Evolutionary conservation across 345 rosid genomes (phyloP).

Genomic region (Litchi chinensis): DNA sequence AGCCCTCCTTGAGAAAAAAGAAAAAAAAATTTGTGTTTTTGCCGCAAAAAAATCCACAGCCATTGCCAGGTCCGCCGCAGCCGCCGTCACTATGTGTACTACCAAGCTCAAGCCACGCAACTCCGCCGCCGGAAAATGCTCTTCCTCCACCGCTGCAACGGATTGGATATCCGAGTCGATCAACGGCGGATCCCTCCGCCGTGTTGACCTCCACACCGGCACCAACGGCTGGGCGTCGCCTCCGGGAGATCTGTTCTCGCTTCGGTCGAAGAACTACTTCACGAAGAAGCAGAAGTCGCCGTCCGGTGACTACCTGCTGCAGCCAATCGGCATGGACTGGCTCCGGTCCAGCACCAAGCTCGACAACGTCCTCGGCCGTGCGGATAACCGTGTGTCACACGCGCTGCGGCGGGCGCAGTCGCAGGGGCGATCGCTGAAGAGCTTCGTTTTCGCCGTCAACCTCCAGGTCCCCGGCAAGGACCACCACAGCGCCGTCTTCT

Average conservation of each 20-base stretch:
- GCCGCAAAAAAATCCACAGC: neutral
- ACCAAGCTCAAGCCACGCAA: slow-evolving; percentile 46
- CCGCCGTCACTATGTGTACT: slow-evolving; percentile 46
- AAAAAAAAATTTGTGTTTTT: neutral
- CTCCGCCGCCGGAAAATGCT: slow-evolving; percentile 31
- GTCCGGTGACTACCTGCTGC: slow-evolving; percentile 70
- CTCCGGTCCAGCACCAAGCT: slow-evolving; percentile 61
- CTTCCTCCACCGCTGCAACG: slow-evolving; percentile 30
- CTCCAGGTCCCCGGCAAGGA: slow-evolving; percentile 92
- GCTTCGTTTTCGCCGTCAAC: slow-evolving; percentile 80
- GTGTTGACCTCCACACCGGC: slow-evolving; percentile 72
- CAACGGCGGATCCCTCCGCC: slow-evolving; percentile 77
- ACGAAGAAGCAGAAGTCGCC: slow-evolving; percentile 63
- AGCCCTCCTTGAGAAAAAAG: neutral
- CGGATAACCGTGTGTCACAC: slow-evolving; percentile 74
- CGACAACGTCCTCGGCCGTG: slow-evolving; percentile 75
- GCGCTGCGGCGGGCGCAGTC: slow-evolving; percentile 67
- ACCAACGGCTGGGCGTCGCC: slow-evolving; percentile 94
- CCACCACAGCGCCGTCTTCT: slow-evolving; percentile 80
- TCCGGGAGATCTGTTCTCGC: slow-evolving; percentile 73
- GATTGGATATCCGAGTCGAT: slow-evolving; percentile 68
- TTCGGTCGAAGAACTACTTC: slow-evolving; percentile 65
- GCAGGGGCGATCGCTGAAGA: slow-evolving; percentile 56
- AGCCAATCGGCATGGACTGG: slow-evolving; percentile 93
- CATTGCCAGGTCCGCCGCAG: neutral